These are phyloP conservation scores for Phytophthora sp. DNA, from an alignment of 352 stramenopile genomes.

Conservation along the genomic window DNA sequence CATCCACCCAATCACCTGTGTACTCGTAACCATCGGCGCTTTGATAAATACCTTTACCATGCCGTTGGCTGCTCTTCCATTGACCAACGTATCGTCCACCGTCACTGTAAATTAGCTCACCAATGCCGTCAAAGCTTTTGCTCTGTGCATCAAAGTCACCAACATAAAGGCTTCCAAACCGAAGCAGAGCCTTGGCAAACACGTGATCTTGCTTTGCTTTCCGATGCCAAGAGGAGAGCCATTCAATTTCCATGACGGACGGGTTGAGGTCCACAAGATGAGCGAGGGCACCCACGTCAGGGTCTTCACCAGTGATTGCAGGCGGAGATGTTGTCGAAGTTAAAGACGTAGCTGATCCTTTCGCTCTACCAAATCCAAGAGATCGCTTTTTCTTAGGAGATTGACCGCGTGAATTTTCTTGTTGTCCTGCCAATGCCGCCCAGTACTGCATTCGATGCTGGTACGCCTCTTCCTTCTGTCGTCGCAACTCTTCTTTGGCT, in stretches of 20 bases:
- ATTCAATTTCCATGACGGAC: conserved; percentile 45
- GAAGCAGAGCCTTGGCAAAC: conserved; percentile 73
- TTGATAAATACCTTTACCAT: conserved; percentile 75
- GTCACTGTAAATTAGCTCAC: conserved; percentile 84
- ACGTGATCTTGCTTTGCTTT: conserved; percentile 33
- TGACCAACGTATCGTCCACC: conserved; percentile 87
- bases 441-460: conserved; percentile 73
- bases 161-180: conserved; percentile 75
- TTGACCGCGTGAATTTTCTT: conserved; percentile 24
- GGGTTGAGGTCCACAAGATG: conserved; percentile 38
- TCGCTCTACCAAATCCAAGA: conserved; percentile 39
- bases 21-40: conserved; percentile 63
- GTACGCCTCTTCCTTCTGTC: conserved; percentile 63
- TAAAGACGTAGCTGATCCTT: not conserved
- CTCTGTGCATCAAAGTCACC: conserved; percentile 62
- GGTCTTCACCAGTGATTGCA: not conserved
- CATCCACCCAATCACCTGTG: conserved; percentile 73
- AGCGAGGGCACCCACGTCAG: conserved; percentile 8
- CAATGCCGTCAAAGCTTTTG: conserved; percentile 76
- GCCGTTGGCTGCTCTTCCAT: conserved; percentile 74
- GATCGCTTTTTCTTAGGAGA: conserved; percentile 39
- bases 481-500: conserved; percentile 44
- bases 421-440: conserved; percentile 47
- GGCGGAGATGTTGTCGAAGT: not conserved
- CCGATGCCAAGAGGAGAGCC: conserved; percentile 59